These are phyloP conservation scores for Coemansia sp. DNA, from an alignment of 192 early-diverging fungal species.

Conservation along the genomic window DNA sequence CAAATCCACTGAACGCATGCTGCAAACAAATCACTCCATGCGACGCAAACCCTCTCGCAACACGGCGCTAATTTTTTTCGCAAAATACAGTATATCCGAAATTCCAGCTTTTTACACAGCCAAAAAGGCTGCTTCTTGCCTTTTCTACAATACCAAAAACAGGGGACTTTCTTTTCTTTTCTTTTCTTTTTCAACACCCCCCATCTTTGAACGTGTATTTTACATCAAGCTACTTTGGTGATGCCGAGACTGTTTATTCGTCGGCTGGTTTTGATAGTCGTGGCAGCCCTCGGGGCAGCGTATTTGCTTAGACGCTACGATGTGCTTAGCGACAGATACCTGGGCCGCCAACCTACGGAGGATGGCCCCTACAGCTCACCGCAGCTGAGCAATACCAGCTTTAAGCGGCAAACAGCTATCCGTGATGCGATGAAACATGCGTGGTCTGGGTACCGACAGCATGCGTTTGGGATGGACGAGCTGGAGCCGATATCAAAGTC, in stretches of 20 bases:
- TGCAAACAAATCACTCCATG: no score
- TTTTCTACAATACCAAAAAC: no score
- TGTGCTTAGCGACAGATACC: constrained; percentile 3
- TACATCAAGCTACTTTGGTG: background rate
- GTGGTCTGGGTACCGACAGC: constrained; percentile 42
- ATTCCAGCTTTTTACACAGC: no score
- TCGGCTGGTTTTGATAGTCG: constrained; percentile 20
- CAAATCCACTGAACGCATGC: no score
- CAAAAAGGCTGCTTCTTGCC: no score
- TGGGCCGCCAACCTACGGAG: constrained; percentile 7
- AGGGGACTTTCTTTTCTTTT: constrained; percentile 1
- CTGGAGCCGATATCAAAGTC: constrained; percentile 30
- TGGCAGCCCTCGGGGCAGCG: constrained; percentile 6
- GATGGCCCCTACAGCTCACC: constrained; percentile 1
- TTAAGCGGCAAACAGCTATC: constrained; percentile 33
- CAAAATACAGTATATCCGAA: no score
- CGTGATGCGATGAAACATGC: constrained; percentile 47
- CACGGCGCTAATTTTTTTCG: no score
- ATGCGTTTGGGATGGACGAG: constrained; percentile 54
- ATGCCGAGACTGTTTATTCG: constrained; percentile 22
- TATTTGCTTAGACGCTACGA: constrained; percentile 29
- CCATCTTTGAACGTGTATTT: background rate
- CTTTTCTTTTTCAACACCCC: background rate
- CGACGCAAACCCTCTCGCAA: no score
- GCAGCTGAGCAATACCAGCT: constrained; percentile 12